A percentile compares a stretch with the other conserved stretches of the same genome.
These are phyloP conservation scores for Suillus subaureus DNA, from an alignment of 768 basidiomycete species.

Conservation along the genomic window DNA sequence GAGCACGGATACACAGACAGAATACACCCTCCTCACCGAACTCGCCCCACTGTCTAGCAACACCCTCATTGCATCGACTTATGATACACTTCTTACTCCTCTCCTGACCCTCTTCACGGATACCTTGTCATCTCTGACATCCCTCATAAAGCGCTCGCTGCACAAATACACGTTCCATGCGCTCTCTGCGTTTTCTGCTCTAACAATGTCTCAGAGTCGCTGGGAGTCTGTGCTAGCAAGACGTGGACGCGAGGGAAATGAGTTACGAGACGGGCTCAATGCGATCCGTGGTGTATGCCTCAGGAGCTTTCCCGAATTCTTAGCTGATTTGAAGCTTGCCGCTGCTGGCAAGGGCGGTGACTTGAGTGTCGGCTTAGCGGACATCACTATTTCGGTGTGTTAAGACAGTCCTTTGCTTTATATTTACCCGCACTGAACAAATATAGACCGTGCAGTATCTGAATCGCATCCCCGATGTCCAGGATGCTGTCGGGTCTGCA, in stretches of 20 bases:
- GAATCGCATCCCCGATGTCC: constrained; percentile 69
- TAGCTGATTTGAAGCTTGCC: constrained; percentile 76
- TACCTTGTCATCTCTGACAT: constrained; percentile 62
- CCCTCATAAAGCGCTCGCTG: constrained; percentile 74
- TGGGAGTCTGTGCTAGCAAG: constrained; percentile 70
- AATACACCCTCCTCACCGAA: constrained; percentile 64
- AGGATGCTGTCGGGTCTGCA: constrained; percentile 64
- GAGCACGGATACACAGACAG: constrained; percentile 46
- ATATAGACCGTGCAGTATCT: constrained; percentile 70
- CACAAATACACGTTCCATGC: constrained; percentile 82
- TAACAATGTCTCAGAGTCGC: constrained; percentile 55
- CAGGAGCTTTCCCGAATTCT: constrained; percentile 81
- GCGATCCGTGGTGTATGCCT: constrained; percentile 69
- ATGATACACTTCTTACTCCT: constrained; percentile 61
- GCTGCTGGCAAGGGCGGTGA: constrained; percentile 52
- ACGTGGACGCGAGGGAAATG: constrained; percentile 60
- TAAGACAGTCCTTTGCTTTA: neutral
- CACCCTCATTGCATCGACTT: constrained; percentile 57
- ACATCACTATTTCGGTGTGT: constrained; percentile 55
- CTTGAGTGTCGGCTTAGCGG: constrained; percentile 62
- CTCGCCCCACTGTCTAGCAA: constrained; percentile 62
- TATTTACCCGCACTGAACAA: neutral
- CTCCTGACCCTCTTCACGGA: constrained; percentile 65
- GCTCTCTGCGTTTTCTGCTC: constrained; percentile 63
- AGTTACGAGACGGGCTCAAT: constrained; percentile 70